Evolutionary conservation across 2,329 filamentous ascomycete genomes (phyloP).

Genomic region (Fusarium euwallaceae): DNA sequence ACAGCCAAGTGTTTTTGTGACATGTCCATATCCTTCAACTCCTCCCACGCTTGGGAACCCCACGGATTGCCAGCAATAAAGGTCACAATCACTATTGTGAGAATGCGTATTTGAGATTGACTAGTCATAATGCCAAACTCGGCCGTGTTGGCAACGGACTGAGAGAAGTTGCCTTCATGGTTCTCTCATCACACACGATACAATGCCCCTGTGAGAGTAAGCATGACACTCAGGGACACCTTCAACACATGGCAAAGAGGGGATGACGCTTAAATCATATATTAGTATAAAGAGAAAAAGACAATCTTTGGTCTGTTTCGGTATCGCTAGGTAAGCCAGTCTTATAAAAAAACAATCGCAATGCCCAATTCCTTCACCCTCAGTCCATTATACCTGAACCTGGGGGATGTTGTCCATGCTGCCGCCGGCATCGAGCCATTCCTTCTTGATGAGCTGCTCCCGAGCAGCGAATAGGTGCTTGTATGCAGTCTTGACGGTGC

Average conservation of each 20-base stretch:
- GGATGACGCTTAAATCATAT: conserved; percentile 10
- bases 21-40: not conserved
- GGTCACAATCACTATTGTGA: not conserved
- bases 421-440: conserved; percentile 81
- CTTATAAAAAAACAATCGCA: conserved; percentile 4
- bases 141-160: not conserved
- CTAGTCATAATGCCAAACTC: not conserved
- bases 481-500: conserved; percentile 96
- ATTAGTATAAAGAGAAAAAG: conserved; percentile 11
- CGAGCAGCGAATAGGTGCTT: conserved; percentile 84
- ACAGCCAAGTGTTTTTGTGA: not conserved
- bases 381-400: conserved; percentile 48
- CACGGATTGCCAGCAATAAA: not conserved
- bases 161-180: not conserved
- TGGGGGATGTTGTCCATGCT: conserved; percentile 78
- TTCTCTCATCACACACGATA: not conserved
- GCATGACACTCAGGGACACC: conserved; percentile 12
- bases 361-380: not conserved
- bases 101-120: not conserved
- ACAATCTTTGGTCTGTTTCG: conserved; percentile 1
- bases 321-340: not conserved
- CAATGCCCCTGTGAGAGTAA: conserved; percentile 6
- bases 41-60: not conserved
- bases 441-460: conserved; percentile 79
- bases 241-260: not conserved